Evolutionary conservation across 805 yeast genomes (phyloP).

Genomic region (Saccharomycopsis malanga): DNA sequence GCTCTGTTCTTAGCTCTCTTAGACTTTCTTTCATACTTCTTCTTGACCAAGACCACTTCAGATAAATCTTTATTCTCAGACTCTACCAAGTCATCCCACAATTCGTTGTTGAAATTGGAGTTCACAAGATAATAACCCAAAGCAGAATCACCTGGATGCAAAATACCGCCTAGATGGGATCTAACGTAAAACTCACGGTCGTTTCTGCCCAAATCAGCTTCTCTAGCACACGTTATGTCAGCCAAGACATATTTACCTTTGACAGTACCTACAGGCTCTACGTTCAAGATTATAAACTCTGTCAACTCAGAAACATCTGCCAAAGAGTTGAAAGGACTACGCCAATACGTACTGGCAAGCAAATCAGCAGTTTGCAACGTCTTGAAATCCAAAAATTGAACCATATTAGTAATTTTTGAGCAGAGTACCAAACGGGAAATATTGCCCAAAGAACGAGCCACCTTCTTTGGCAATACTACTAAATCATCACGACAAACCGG

Average conservation of each 20-base stretch:
- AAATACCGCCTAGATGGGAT: constrained; percentile 87
- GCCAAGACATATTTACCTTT: constrained; percentile 78
- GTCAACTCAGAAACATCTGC: constrained; percentile 68
- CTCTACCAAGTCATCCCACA: constrained; percentile 61
- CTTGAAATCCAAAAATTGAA: constrained; percentile 82
- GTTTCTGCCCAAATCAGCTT: constrained; percentile 80
- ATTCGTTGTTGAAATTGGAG: constrained; percentile 80
- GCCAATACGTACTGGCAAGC: constrained; percentile 68
- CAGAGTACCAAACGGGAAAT: constrained; percentile 79
- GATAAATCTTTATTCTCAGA: constrained; percentile 56
- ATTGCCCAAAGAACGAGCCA: constrained; percentile 79
- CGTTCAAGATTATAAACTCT: constrained; percentile 87
- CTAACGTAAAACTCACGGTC: constrained; percentile 78
- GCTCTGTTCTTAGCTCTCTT: constrained; percentile 69
- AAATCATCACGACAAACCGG: constrained; percentile 97
- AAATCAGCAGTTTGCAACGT: constrained; percentile 76
- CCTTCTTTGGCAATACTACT: constrained; percentile 80
- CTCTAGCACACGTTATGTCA: constrained; percentile 85
- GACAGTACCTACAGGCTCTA: constrained; percentile 81
- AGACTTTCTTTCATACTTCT: constrained; percentile 73
- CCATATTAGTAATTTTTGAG: constrained; percentile 69
- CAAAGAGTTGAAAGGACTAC: constrained; percentile 70
- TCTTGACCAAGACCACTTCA: constrained; percentile 85
- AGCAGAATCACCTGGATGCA: constrained; percentile 95
- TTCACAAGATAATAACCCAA: constrained; percentile 84